Evolutionary conservation across 176 grass and related monocot genomes (phyloP).

Genomic region (Aechmea fasciata): DNA sequence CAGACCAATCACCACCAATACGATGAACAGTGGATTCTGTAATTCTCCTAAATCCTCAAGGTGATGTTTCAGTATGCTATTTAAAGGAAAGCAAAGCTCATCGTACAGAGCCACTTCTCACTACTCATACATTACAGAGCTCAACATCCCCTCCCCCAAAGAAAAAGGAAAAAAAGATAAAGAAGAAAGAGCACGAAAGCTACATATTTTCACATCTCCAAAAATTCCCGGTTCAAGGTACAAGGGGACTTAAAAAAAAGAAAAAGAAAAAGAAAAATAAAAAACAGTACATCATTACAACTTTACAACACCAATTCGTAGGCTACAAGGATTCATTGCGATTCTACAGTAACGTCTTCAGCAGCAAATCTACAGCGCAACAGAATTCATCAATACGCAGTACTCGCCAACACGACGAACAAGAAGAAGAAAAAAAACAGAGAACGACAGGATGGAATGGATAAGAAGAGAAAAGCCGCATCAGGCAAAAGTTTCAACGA

Average conservation of each 20-base stretch:
- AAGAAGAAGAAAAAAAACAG: constrained; percentile 1
- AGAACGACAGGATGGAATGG: background rate
- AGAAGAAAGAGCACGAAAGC: too few species aligned
- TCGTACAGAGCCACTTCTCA: background rate
- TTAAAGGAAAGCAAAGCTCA: background rate
- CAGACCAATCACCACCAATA: constrained; percentile 7
- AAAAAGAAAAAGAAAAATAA: background rate
- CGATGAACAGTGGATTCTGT: background rate
- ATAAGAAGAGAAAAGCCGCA: constrained; percentile 11
- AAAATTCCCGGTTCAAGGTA: background rate
- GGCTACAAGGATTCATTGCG: constrained; percentile 4
- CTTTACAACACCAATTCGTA: background rate
- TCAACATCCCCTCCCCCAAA: background rate
- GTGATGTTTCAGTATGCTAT: background rate
- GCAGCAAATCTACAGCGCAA: constrained; percentile 21
- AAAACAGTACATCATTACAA: background rate
- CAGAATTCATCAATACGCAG: constrained; percentile 1
- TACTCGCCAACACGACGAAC: background rate
- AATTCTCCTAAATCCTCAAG: background rate
- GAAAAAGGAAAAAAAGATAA: background rate
- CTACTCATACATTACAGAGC: background rate
- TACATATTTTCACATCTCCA: background rate
- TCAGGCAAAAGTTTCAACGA: background rate
- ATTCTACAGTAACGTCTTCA: constrained; percentile 9
- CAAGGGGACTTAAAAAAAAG: background rate